Evolutionary conservation across 352 stramenopile genomes (phyloP).

Genomic region (Blastocystis sp.): DNA sequence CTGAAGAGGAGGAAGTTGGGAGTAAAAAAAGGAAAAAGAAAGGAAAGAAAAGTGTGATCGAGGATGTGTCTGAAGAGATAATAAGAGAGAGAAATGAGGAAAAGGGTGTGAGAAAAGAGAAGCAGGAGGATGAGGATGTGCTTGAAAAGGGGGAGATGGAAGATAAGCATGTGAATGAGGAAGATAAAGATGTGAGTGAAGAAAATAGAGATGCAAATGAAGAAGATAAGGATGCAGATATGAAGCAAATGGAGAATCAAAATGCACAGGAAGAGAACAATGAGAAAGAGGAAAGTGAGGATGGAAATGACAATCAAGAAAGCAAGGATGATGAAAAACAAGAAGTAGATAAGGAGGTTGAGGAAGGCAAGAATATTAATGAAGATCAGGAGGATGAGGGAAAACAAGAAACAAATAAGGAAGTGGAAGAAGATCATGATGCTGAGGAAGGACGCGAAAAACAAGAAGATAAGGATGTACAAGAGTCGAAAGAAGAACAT

Average conservation of each 20-base stretch:
- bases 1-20: not conserved
- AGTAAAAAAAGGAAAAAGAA: not conserved
- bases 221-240: not conserved
- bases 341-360: not conserved
- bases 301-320: not conserved
- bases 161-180: not conserved
- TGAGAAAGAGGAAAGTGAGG: not conserved
- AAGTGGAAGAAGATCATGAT: not conserved
- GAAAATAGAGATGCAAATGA: not conserved
- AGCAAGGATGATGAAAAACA: not conserved
- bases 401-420: conserved; percentile 1
- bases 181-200: not conserved
- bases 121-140: not conserved
- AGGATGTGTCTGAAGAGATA: not conserved
- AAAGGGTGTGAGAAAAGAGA: not conserved
- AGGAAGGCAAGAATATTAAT: conserved; percentile 6
- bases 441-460: not conserved
- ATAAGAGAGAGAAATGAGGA: not conserved
- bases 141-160: not conserved
- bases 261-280: not conserved
- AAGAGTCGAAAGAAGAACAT: not conserved
- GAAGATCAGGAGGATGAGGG: not conserved
- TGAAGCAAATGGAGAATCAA: not conserved
- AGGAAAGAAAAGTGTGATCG: not conserved
- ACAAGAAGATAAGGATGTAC: not conserved